Base-by-base conservation (phyloP, 164 flowering plant species). In the Macadamia integrifolia region DNA sequence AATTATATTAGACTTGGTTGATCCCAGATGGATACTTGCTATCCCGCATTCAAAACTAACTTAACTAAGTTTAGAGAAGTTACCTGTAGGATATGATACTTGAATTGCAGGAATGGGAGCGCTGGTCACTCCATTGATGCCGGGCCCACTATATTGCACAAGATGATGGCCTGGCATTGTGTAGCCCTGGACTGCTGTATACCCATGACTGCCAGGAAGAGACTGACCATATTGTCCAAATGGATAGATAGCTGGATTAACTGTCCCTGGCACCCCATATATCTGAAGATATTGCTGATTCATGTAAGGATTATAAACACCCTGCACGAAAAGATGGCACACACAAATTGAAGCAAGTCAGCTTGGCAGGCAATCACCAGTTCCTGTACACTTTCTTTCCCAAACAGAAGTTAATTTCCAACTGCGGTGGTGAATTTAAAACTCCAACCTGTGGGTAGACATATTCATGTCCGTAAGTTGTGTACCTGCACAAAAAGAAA, bases 221-320 rank as follows among this genome's bases (percentile, higher is more conserved):
- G 82, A 75, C 71, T 90, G 96, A 64, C 88, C 85, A 69, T 87
- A 1, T 64, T 87, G 95, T 50, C 90, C 89, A 72, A 81, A 88
- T 56, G 93, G 95, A 74, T 90, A 87, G 64, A 87, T 40, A 14
- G 91, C 67, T 12, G 95, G 28, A 67, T 84, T 87, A 43, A 82
- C 85, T 23, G 90, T 42, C 60, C 92, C 88, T 61, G 98, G 94
- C 5, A 85, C 84, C 62, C 97, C 96, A 73, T 91, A 92, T 64
- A 94, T 72, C 72, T 83, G 98, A 85, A 86, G 84, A 81, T 88
- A 91, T 64, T 88, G 98, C 79, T 93, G 98, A 72, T 85, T 87
- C 66, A 75, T 62, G 72, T 90, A 90, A 70, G 98, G 95, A 72
- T 79, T 87, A 83, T 88, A 91, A 65, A 81, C 76, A 75, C 91